phyloP scores from a whole-genome alignment of 352 stramenopile genomes.

The Thraustochytrium sp. region DNA sequence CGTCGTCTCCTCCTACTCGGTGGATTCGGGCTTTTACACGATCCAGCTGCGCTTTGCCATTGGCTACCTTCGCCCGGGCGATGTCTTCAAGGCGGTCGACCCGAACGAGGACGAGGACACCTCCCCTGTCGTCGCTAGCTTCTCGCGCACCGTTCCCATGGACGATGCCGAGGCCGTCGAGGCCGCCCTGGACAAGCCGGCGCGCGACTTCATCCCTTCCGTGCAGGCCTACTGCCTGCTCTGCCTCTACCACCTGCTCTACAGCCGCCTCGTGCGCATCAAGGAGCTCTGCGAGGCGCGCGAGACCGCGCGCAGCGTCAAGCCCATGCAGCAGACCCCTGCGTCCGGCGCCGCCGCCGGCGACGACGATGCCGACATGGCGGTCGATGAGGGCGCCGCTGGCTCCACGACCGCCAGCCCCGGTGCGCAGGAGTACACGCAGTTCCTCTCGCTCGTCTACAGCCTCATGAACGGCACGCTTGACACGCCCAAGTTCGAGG shows the following conservation, averaged over 20 bases:
- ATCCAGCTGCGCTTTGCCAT: background rate
- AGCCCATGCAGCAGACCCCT: background rate
- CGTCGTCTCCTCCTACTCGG: background rate
- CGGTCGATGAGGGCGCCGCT: background rate
- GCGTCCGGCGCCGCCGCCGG: background rate
- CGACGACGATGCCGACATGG: background rate
- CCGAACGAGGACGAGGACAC: background rate
- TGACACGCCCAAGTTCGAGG: slow-evolving; percentile 61
- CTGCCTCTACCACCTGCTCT: slow-evolving; percentile 76
- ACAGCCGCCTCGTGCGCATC: slow-evolving; percentile 69
- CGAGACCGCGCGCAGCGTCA: background rate
- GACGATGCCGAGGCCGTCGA: background rate
- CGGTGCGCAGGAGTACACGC: slow-evolving; percentile 62
- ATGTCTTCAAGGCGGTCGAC: background rate
- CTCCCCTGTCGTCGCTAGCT: background rate
- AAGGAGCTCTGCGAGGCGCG: slow-evolving; percentile 59
- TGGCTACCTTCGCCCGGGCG: background rate
- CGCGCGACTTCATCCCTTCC: background rate
- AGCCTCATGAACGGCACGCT: slow-evolving; percentile 73
- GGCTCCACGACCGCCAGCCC: slow-evolving; percentile 42
- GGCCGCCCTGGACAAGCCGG: too few species aligned
- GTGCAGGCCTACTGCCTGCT: slow-evolving; percentile 65
- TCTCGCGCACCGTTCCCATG: background rate
- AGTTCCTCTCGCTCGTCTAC: slow-evolving; percentile 74
- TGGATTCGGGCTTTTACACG: slow-evolving; percentile 29